Evolutionary conservation across 352 stramenopile species (phyloP), one percentile per base, ranked within the genome.

Genomic region (Lagenidium giganteum): DNA sequence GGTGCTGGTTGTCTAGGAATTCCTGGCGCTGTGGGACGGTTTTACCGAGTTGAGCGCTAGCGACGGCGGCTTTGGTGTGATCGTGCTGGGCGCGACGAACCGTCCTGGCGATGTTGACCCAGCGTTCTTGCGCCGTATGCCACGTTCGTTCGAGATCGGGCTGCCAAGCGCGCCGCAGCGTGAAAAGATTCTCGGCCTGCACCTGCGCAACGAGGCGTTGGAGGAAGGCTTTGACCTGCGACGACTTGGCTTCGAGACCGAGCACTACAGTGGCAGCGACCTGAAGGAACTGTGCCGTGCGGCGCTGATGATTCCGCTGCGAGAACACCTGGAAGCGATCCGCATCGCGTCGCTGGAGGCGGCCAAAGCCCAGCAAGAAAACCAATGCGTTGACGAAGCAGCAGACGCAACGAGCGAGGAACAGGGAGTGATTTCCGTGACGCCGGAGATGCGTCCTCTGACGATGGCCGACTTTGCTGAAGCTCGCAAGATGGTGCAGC

Each of bases 11-110:
- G n/a, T 42, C 1, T 43, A 89, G 76, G 95, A 98, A 78, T 98
- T 99, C 63, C 74, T 99, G 63, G 96, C 93, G n/a, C 70, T 98
- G 8, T 98, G 95, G 95, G 96, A 99, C 57, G 96, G 96, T 21
- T 91, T 99, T 34, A 87, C 66, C n/a, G 78, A 95, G 47, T 73
- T 90, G 45, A 77, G 54, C 30, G 83, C 53, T 13, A 73, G 56
- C 27, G 62, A 92, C 12, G 63, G 68, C 33, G 83, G 76, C 39
- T 92, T 87, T 51, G 86, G 86, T 33, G 92, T 99, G 30, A 93
- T 99, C 48, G 85, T 99, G 14, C 76, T 99, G 48, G 96, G 95
- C 17, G 95, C 95, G 2, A 99, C 95, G 0, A 99, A 99, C 62
- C 87, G 89, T 2, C 89, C 89, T 0, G 71, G 70, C 1, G 89